Conservation (phyloP, 352 stramenopile species). For the Globisporangium uncinulatum region DNA sequence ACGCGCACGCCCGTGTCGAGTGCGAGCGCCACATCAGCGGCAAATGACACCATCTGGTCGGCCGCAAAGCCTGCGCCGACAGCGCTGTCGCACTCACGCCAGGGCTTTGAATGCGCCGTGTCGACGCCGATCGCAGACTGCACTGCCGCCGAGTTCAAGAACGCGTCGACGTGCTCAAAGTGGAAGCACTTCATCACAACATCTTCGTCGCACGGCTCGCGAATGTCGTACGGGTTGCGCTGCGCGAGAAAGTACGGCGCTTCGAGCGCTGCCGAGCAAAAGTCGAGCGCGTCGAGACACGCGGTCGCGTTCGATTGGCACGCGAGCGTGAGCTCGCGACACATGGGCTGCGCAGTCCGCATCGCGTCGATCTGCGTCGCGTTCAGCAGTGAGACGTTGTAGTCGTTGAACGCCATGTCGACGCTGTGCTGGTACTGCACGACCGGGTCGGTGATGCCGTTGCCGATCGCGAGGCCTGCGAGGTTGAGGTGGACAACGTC, state of each 20-base stretch:
- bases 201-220: slow-evolving; percentile 7
- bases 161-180: slow-evolving; percentile 6
- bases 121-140: slow-evolving; percentile 16
- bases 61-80: slow-evolving; percentile 82
- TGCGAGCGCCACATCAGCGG: slow-evolving; percentile 79
- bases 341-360: not conserved
- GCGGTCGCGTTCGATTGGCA: slow-evolving; percentile 1
- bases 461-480: slow-evolving; percentile 32
- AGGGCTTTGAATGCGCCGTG: slow-evolving; percentile 36
- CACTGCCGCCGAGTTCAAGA: slow-evolving; percentile 1
- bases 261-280: slow-evolving; percentile 2
- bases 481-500: slow-evolving; percentile 20
- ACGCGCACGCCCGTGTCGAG: slow-evolving; percentile 65
- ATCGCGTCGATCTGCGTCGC: slow-evolving; percentile 16
- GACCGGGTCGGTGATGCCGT: slow-evolving; percentile 28
- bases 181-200: slow-evolving; percentile 1
- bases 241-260: slow-evolving; percentile 3
- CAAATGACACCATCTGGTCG: slow-evolving; percentile 11
- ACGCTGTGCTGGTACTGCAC: slow-evolving; percentile 31
- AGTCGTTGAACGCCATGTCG: slow-evolving; percentile 65
- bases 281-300: not conserved
- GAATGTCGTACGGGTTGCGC: slow-evolving; percentile 63
- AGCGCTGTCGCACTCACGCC: slow-evolving; percentile 90
- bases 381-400: slow-evolving; percentile 60
- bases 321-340: slow-evolving; percentile 1